Evolutionary conservation across 768 basidiomycete genomes (phyloP).

Genomic region (Xerocomellus amylosporus): DNA sequence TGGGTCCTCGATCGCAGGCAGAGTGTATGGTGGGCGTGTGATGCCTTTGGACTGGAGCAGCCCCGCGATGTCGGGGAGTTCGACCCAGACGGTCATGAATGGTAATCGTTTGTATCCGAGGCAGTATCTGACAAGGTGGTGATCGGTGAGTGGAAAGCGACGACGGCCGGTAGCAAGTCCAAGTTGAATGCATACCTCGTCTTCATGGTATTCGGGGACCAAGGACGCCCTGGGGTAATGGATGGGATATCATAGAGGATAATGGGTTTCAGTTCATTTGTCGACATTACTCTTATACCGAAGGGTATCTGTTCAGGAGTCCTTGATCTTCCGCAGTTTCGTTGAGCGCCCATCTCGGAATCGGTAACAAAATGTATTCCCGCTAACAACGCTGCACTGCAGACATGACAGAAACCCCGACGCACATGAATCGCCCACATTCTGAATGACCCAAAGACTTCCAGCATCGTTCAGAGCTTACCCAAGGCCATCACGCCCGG

Average conservation of each 20-base stretch:
- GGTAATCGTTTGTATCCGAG: constrained; percentile 13
- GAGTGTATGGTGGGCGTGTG: constrained; percentile 35
- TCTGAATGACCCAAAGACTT: no score
- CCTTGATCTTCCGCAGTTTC: no score
- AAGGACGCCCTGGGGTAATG: constrained; percentile 26
- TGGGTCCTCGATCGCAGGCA: constrained; percentile 51
- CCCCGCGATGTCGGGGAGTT: constrained; percentile 29
- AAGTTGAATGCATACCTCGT: background rate
- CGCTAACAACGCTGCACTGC: background rate
- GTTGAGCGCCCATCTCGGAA: background rate
- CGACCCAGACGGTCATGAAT: constrained; percentile 21
- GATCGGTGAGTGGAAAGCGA: background rate
- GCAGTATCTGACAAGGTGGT: constrained; percentile 7
- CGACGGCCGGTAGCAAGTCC: no score
- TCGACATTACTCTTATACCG: constrained; percentile 3
- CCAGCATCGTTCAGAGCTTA: background rate
- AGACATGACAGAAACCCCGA: no score
- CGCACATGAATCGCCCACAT: no score
- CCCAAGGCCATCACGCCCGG: background rate
- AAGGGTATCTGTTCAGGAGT: no score
- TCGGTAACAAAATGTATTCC: background rate
- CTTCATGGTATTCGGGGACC: constrained; percentile 36
- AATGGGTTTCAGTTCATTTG: constrained; percentile 21
- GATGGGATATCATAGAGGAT: constrained; percentile 37
- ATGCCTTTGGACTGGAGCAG: constrained; percentile 23